Conservation (phyloP, 2,329 filamentous ascomycete species). For the Aspergillus clavatus region DNA sequence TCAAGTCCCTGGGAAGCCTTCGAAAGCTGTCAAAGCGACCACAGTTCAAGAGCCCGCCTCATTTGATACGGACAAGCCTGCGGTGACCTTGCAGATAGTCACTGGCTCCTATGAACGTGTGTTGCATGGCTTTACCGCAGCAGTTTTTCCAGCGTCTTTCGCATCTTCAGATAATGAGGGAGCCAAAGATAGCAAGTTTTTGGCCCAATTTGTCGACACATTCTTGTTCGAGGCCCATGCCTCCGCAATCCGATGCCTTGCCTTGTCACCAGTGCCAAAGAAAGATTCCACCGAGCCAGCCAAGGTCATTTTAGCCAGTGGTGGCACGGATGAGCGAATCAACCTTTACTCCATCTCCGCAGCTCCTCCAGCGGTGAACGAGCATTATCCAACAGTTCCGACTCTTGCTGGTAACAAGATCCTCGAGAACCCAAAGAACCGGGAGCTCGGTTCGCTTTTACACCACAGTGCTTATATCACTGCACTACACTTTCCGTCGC, state of each 20-base stretch:
- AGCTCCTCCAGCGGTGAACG: conserved; percentile 55
- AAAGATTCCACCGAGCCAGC: conserved; percentile 54
- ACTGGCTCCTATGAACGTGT: conserved; percentile 92
- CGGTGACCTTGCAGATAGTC: conserved; percentile 74
- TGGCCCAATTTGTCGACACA: conserved; percentile 73
- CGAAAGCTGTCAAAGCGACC: conserved; percentile 33
- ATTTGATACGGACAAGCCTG: conserved; percentile 25
- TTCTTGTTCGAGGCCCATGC: conserved; percentile 94
- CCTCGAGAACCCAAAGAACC: conserved; percentile 78
- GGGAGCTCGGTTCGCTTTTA: conserved; percentile 78
- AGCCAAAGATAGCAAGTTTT: conserved; percentile 26
- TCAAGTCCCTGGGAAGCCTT: conserved; percentile 19
- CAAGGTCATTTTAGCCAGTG: conserved; percentile 84
- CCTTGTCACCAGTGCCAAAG: conserved; percentile 71
- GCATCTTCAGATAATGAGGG: conserved; percentile 21
- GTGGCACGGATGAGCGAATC: conserved; percentile 88
- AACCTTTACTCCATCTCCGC: conserved; percentile 88
- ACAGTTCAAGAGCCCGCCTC: conserved; percentile 14
- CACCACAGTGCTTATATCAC: conserved; percentile 84
- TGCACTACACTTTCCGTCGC: conserved; percentile 72
- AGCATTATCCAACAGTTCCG: conserved; percentile 56
- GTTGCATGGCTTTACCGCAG: conserved; percentile 83
- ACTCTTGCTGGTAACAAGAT: conserved; percentile 67
- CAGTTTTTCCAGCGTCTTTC: conserved; percentile 46
- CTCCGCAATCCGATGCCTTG: conserved; percentile 83